Percentiles rank a stretch among this genome's conserved stretches.
Conservation (phyloP, 805 yeast genomes). For the Nakazawaea pomicola region DNA sequence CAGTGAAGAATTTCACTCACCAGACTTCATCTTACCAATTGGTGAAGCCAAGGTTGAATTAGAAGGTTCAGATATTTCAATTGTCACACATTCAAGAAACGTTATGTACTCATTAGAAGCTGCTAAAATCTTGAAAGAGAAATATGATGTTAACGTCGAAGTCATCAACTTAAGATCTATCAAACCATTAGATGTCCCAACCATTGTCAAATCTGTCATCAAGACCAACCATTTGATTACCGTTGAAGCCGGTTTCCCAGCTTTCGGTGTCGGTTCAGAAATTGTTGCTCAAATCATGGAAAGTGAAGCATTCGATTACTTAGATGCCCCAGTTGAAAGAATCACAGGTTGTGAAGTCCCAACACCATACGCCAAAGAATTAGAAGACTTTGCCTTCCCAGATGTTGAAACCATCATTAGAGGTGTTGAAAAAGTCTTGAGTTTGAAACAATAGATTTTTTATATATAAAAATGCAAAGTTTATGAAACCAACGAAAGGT, state of each 20-base stretch:
- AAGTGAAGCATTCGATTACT: conserved; percentile 94
- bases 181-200: conserved; percentile 89
- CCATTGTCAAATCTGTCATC: conserved; percentile 83
- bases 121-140: conserved; percentile 79
- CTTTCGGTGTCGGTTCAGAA: conserved; percentile 98
- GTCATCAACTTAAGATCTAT: conserved; percentile 94
- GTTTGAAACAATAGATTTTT: conserved; percentile 34
- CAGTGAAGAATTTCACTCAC: conserved; percentile 80
- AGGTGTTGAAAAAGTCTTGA: conserved; percentile 77
- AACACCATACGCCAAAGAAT: conserved; percentile 94
- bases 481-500: no score
- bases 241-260: conserved; percentile 97
- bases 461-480: no score
- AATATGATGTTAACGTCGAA: conserved; percentile 86
- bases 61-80: conserved; percentile 85
- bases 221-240: conserved; percentile 96
- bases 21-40: conserved; percentile 89
- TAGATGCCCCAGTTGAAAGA: conserved; percentile 98
- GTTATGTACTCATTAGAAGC: conserved; percentile 84
- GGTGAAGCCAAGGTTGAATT: conserved; percentile 95
- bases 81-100: conserved; percentile 90
- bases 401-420: conserved; percentile 84
- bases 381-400: conserved; percentile 99
- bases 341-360: conserved; percentile 99
- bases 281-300: conserved; percentile 97